Evolutionary conservation across 208 protist species (phyloP).

Genomic region (Leishmania guyanensis): DNA sequence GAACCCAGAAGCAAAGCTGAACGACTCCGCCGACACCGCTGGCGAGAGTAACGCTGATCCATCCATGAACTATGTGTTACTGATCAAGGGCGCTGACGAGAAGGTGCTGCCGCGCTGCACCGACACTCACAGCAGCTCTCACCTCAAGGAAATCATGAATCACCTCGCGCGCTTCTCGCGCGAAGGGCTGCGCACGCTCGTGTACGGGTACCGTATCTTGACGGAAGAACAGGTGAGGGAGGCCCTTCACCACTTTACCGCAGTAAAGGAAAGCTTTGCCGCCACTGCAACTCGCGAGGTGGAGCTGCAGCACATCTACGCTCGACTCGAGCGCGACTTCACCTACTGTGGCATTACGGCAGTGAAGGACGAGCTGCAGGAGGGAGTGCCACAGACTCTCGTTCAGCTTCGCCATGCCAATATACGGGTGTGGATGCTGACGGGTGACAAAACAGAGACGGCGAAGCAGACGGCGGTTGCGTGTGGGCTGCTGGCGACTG

Average conservation of each 20-base stretch:
- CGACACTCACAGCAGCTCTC: conserved; percentile 25
- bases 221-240: conserved; percentile 38
- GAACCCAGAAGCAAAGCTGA: background rate
- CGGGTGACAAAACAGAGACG: conserved; percentile 98
- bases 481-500: conserved; percentile 47
- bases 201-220: conserved; percentile 61
- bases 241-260: conserved; percentile 34
- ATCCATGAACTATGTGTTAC: conserved; percentile 41
- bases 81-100: conserved; percentile 87
- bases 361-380: conserved; percentile 97
- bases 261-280: conserved; percentile 23
- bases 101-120: conserved; percentile 60
- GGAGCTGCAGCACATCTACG: conserved; percentile 40
- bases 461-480: conserved; percentile 95
- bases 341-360: conserved; percentile 92
- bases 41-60: background rate
- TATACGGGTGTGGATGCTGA: conserved; percentile 96
- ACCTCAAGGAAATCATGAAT: conserved; percentile 20
- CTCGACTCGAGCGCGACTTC: conserved; percentile 89
- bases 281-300: conserved; percentile 30
- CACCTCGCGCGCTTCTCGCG: conserved; percentile 35
- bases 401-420: conserved; percentile 66
- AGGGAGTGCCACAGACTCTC: conserved; percentile 91
- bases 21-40: background rate
- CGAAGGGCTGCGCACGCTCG: conserved; percentile 72